A percentile compares a stretch with the other conserved stretches of the same genome.
phyloP scores from a whole-genome alignment of 495 filamentous ascomycete genomes.

The Peziza echinospora region DNA sequence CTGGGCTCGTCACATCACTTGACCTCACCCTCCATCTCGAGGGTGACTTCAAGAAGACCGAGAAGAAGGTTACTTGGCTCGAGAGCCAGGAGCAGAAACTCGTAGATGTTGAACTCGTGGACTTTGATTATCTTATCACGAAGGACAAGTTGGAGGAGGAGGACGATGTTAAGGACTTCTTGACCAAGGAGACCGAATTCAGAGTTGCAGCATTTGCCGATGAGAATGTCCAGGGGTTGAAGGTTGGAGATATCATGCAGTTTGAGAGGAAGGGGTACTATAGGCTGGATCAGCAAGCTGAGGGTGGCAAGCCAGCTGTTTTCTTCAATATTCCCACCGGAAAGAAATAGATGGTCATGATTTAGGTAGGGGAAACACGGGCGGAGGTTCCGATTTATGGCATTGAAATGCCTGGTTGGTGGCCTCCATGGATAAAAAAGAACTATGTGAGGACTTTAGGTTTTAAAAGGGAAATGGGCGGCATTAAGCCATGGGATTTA shows the following conservation, averaged over 20 bases:
- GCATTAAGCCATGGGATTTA: too few species aligned
- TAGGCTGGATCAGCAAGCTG: slow-evolving; percentile 41
- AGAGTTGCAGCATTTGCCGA: slow-evolving; percentile 58
- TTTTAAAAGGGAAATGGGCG: too few species aligned
- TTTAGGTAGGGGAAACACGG: too few species aligned
- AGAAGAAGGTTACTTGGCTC: slow-evolving; percentile 90
- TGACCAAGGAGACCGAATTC: slow-evolving; percentile 55
- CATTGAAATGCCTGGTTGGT: too few species aligned
- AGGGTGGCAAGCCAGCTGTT: slow-evolving; percentile 40
- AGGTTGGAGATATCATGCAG: slow-evolving; percentile 73
- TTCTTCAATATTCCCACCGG: slow-evolving; percentile 63
- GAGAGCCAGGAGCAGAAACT: slow-evolving; percentile 50
- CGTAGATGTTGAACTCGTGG: slow-evolving; percentile 62
- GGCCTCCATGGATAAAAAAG: too few species aligned
- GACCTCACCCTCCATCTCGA: slow-evolving; percentile 63
- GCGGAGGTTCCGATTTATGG: too few species aligned
- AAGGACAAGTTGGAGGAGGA: slow-evolving; percentile 76
- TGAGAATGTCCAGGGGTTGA: slow-evolving; percentile 50
- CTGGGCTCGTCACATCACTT: slow-evolving; percentile 38
- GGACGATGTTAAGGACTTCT: slow-evolving; percentile 57
- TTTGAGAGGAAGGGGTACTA: slow-evolving; percentile 88
- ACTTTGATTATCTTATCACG: slow-evolving; percentile 80
- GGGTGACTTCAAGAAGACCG: slow-evolving; percentile 81
- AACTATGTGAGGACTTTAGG: too few species aligned
- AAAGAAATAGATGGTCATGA: slow-evolving; percentile 25